Evolutionary conservation across 805 yeast species (phyloP).

Genomic region (Saturnispora bothae): DNA sequence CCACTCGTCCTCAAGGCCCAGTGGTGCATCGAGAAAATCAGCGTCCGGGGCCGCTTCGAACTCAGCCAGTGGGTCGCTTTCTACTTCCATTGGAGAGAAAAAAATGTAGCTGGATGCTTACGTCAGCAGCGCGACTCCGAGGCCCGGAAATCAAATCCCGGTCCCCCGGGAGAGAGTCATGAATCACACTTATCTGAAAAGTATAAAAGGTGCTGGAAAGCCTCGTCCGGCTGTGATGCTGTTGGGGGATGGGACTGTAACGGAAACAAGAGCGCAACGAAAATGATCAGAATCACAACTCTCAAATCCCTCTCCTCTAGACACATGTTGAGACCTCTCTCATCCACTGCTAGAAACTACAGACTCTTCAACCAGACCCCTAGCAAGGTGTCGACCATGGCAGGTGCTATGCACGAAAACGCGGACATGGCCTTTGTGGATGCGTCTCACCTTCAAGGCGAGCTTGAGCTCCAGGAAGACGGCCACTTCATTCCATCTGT

Average conservation of each 20-base stretch:
- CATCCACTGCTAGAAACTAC: constrained; percentile 7
- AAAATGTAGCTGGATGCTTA: too few species aligned
- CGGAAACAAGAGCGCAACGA: too few species aligned
- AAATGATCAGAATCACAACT: constrained; percentile 17
- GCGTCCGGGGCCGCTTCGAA: neutral
- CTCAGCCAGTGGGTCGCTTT: constrained; percentile 7
- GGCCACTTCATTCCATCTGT: constrained; percentile 25
- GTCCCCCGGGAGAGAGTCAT: neutral
- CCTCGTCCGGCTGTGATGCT: too few species aligned
- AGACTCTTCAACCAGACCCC: constrained; percentile 13
- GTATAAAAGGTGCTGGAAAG: too few species aligned
- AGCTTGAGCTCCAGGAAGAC: constrained; percentile 11
- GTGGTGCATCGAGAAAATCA: constrained; percentile 36
- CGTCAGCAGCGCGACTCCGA: too few species aligned
- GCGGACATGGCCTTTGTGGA: constrained; percentile 23
- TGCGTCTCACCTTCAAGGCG: constrained; percentile 12
- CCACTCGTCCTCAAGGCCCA: constrained; percentile 50
- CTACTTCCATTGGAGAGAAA: too few species aligned
- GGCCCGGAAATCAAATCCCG: too few species aligned
- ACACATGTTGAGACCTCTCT: constrained; percentile 15
- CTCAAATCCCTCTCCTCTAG: constrained; percentile 21
- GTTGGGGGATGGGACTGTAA: too few species aligned
- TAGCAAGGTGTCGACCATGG: constrained; percentile 21
- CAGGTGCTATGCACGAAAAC: constrained; percentile 22
- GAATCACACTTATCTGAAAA: too few species aligned